Evolutionary conservation across 257 asterid species (phyloP).

Genomic region (Ilex aquifolium): DNA sequence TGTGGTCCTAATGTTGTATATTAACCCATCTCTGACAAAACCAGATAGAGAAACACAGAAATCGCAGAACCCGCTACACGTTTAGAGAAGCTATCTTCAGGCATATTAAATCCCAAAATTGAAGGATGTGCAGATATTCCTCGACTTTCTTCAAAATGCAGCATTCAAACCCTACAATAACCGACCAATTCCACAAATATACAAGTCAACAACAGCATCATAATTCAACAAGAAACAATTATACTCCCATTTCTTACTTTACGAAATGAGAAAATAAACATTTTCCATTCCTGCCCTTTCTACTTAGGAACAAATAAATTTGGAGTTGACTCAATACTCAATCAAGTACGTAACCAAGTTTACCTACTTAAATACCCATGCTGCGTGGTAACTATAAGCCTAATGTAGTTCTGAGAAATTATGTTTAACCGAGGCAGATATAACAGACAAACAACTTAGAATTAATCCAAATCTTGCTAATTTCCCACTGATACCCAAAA

Average conservation of each 20-base stretch:
- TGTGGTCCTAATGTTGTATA: conserved; percentile 15
- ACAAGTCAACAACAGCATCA: background rate
- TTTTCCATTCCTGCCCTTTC: background rate
- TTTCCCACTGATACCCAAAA: too few relatives aligned
- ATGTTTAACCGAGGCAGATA: too few relatives aligned
- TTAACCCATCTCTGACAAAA: conserved; percentile 34
- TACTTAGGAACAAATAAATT: background rate
- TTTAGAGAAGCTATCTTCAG: conserved; percentile 13
- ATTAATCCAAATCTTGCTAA: too few relatives aligned
- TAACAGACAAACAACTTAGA: too few relatives aligned
- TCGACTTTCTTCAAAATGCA: conserved; percentile 11
- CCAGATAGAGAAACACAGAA: conserved; percentile 12
- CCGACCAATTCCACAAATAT: conserved; percentile 9
- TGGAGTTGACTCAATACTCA: too few relatives aligned
- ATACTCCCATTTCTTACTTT: background rate
- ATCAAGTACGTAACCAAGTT: too few relatives aligned
- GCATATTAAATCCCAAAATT: conserved; percentile 13
- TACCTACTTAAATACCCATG: too few relatives aligned
- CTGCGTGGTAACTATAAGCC: too few relatives aligned
- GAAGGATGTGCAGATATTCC: conserved; percentile 6
- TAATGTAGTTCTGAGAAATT: too few relatives aligned
- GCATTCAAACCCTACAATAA: conserved; percentile 18
- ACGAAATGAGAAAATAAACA: background rate
- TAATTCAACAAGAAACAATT: background rate
- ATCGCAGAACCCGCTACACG: conserved; percentile 8